These are phyloP conservation scores for Neurospora sp. DNA, from an alignment of 495 filamentous ascomycete genomes.

Conservation along the genomic window DNA sequence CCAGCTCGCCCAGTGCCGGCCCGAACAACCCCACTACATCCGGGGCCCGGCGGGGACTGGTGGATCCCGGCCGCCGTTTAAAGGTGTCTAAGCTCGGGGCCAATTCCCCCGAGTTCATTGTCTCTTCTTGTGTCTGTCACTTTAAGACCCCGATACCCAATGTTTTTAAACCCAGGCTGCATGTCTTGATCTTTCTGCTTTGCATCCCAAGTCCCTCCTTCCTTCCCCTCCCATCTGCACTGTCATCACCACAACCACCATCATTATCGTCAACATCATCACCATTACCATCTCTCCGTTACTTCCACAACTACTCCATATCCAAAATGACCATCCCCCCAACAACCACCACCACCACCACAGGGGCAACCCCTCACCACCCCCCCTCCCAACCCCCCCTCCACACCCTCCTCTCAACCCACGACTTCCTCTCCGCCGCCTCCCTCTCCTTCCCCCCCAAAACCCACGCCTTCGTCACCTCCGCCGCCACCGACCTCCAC, in stretches of 20 bases:
- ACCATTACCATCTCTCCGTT: too few relatives aligned
- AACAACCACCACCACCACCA: background rate
- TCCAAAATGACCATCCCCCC: background rate
- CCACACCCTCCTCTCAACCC: conserved; percentile 54
- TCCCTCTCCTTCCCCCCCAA: conserved; percentile 52
- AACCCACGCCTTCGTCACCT: conserved; percentile 76
- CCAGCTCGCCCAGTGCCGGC: background rate
- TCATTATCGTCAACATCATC: background rate
- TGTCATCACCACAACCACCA: conserved; percentile 3
- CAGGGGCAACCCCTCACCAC: background rate
- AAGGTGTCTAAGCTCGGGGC: background rate
- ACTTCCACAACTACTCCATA: background rate
- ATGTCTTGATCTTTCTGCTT: background rate
- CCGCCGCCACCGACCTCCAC: conserved; percentile 66
- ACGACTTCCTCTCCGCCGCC: conserved; percentile 65
- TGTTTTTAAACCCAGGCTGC: background rate
- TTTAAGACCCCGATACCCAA: background rate
- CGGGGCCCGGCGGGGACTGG: background rate
- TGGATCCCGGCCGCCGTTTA: background rate
- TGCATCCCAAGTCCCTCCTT: background rate
- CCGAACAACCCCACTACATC: background rate
- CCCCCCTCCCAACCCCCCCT: conserved; percentile 42
- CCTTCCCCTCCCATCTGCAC: conserved; percentile 28
- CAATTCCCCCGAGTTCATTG: background rate
- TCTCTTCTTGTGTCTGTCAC: background rate